Evolutionary conservation across 2,329 filamentous ascomycete species (phyloP), one percentile per base, ranked within the genome.

Genomic region (Botrytis byssoidea): DNA sequence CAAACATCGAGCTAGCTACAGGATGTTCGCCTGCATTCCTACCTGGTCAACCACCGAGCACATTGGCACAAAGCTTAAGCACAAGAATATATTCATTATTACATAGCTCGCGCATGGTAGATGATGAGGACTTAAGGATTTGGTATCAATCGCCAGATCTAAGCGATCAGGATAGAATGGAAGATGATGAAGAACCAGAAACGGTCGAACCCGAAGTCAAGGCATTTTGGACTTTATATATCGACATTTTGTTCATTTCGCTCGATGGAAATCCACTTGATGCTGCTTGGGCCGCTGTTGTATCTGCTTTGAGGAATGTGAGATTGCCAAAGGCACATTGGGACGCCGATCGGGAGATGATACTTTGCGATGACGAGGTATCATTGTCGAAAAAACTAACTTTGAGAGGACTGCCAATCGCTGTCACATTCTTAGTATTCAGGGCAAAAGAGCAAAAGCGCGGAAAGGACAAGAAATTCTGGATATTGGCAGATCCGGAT

Each of bases 151-250:
- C 29, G 81, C 85, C 46, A 85, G 83, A 84, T 29, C 82, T 85
- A 40, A 84, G 83, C 25, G 84, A 85, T 25, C 85, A 87, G 35
- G 85, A 86, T 6, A 81, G 79, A 25, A 83, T 82, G 63, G 83
- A 84, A 18, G 81, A 81, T 10, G 81, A 81, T n/a, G 77, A 75
- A 32, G 79, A 78, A 18, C 75, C 75, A 18, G 79, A 80, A 46
- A 73, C 74, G 5, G 75, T 81, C 71, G 82, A 82, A 51, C 81
- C 82, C 12, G 86, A 90, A 75, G 83, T 95, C 18, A 95, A 93
- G 81, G 96, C 92, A 0, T 98, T 97, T 82, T 99, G 95, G 96
- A 91, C 93, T 16, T 89, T 99, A 32, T 98, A 97, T 83, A 93
- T 99, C 77, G 95, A 98, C 81, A 87, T 98, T n/a, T 88, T 98